Evolutionary conservation across 2,329 filamentous ascomycete genomes (phyloP).

Genomic region (Plenodomus biglobosus): DNA sequence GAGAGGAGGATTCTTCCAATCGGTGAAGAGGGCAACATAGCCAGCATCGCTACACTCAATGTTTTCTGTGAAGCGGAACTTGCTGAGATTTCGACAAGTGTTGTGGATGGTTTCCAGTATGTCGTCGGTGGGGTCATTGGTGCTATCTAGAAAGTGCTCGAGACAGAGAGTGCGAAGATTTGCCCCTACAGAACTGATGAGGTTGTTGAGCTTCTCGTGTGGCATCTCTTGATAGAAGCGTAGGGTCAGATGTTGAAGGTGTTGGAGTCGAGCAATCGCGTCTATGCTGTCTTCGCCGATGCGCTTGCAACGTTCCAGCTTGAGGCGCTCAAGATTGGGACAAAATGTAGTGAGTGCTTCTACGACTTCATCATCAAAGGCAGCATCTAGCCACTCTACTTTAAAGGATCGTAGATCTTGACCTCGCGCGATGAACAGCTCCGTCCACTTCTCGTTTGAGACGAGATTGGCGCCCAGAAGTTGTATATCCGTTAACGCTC

Average conservation of each 20-base stretch:
- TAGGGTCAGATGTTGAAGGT: constrained; percentile 74
- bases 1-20: constrained; percentile 74
- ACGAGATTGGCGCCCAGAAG: constrained; percentile 84
- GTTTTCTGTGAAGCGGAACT: constrained; percentile 81
- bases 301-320: constrained; percentile 78
- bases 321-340: constrained; percentile 70
- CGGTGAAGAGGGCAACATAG: constrained; percentile 70
- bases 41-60: constrained; percentile 72
- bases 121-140: constrained; percentile 56
- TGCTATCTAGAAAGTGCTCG: constrained; percentile 64
- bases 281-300: constrained; percentile 67
- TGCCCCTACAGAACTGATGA: constrained; percentile 65
- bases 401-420: constrained; percentile 67
- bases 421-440: constrained; percentile 68
- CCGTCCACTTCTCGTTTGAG: constrained; percentile 72
- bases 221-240: constrained; percentile 62
- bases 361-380: constrained; percentile 73
- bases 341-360: constrained; percentile 64
- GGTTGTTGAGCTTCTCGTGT: constrained; percentile 59
- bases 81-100: constrained; percentile 67
- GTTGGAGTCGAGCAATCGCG: constrained; percentile 62
- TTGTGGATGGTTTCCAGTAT: constrained; percentile 71
- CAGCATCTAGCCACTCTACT: constrained; percentile 80
- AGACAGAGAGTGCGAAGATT: constrained; percentile 77
- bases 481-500: constrained; percentile 70